Base-by-base conservation (phyloP, 2,329 filamentous ascomycete species). In the Penicillium sp. region DNA sequence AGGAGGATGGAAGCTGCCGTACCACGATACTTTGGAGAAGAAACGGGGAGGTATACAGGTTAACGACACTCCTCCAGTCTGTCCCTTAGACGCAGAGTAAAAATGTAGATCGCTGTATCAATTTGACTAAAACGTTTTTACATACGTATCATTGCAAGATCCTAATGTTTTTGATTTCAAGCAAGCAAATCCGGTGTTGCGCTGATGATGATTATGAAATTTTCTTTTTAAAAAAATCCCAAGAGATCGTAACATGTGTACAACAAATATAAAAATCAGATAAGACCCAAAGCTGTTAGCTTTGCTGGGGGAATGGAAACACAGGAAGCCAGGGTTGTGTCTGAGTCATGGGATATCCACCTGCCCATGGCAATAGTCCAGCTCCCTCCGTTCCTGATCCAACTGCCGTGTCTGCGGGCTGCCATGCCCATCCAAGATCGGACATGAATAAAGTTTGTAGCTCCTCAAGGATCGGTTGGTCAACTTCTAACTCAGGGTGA, bases 21-120 rank as follows among this genome's bases (percentile, higher is more conserved):
- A 64, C 44, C 58, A 57, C 17, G 68, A 70, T 50, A 50, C 62
- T 9, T 42, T 64, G n/a, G 60, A 69, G 42, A 67, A 66, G 59
- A 70, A 70, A 53, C 62, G 68, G 6, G 68, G 68, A 15, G 66
- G 68, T 27, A 68, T 70, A 29, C 68, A 70, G 51, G 66, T 70
- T 3, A 64, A 69, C 49, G 57, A 70, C 21, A 61, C 62, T 19
- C 59, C 66, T 6, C 68, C 68, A 15, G 53, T 62, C n/a, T 68
- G 62, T 29, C 67, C 67, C 4, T 51, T 69, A 49, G 67, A 69
- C 58, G 67, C 67, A 10, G 67, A 69, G 49, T 69, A 33, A 55
- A 31, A 7, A 13, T 13, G 29, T 31, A 31, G 1, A 45, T 19
- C 12, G 6, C 6, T 19, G n/a, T 45, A 29, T 4, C 6, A 15